Evolutionary conservation across 495 filamentous ascomycete genomes (phyloP).

Genomic region (Penicillium canescens): DNA sequence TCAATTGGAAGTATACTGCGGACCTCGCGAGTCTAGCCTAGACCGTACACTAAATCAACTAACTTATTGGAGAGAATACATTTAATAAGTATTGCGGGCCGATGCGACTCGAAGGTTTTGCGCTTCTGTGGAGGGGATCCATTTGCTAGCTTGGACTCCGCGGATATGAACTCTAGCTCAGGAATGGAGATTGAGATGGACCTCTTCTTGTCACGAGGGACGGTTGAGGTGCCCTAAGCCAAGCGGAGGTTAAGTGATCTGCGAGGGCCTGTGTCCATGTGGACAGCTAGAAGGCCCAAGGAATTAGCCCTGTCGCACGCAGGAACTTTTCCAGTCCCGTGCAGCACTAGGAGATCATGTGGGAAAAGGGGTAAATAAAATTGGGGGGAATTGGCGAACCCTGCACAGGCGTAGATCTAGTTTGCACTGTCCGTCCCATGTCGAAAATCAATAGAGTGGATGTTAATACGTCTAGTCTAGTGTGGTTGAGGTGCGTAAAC

Average conservation of each 20-base stretch:
- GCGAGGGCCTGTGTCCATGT: conserved; percentile 1
- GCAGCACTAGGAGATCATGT: background rate
- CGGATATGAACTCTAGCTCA: background rate
- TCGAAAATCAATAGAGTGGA: background rate
- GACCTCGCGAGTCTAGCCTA: background rate
- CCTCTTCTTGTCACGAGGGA: no score
- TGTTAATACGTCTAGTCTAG: no score
- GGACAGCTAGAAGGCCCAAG: background rate
- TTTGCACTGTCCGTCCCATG: background rate
- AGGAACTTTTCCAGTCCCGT: background rate
- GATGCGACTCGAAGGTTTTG: no score
- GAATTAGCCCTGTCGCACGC: background rate
- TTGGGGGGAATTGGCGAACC: background rate
- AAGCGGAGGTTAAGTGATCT: conserved; percentile 1
- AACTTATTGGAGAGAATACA: no score
- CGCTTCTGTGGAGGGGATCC: no score
- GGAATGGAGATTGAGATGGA: no score
- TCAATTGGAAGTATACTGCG: background rate
- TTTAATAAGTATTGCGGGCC: no score
- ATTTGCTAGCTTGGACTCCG: no score
- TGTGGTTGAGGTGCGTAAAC: no score
- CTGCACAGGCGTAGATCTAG: background rate
- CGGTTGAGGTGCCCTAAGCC: no score
- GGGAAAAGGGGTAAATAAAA: background rate
- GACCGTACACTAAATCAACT: background rate